Percentiles rank a stretch among this genome's conserved stretches.
phyloP scores from a whole-genome alignment of 2,329 filamentous ascomycete species.

The Fusarium metavorans region DNA sequence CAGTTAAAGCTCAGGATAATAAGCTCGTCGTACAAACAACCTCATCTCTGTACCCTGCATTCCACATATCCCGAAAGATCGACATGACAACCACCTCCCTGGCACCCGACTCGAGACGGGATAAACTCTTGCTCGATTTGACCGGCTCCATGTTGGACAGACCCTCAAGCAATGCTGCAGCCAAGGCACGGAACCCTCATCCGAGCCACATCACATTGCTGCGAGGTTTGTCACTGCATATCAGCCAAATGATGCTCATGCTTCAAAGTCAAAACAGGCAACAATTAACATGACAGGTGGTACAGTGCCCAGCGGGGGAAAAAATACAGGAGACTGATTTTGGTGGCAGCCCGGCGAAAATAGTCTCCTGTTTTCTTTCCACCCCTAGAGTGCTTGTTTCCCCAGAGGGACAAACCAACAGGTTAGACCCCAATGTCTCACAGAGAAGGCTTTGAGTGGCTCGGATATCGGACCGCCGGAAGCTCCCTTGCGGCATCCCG shows the following conservation, averaged over 20 bases:
- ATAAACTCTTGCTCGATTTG: background rate
- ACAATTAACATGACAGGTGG: background rate
- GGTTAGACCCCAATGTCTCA: background rate
- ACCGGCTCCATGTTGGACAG: background rate
- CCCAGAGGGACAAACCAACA: background rate
- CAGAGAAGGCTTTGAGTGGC: background rate
- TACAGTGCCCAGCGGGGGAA: background rate
- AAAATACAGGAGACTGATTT: no score
- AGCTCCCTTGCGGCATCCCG: background rate
- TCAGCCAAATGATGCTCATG: background rate
- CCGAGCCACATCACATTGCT: background rate
- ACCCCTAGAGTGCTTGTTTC: no score
- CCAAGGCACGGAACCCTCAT: background rate
- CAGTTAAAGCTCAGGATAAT: background rate
- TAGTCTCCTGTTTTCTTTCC: no score
- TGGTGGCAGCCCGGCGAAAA: no score
- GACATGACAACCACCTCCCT: background rate
- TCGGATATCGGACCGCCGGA: background rate
- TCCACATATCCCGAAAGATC: background rate
- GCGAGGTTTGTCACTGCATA: background rate
- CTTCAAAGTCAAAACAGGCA: background rate
- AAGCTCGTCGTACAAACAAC: background rate
- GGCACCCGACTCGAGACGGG: no score
- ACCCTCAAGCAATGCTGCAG: background rate
- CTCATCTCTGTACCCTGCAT: background rate